phyloP scores from a whole-genome alignment of 1,284 basidiomycete species.

The Anthracocystis setariae region DNA sequence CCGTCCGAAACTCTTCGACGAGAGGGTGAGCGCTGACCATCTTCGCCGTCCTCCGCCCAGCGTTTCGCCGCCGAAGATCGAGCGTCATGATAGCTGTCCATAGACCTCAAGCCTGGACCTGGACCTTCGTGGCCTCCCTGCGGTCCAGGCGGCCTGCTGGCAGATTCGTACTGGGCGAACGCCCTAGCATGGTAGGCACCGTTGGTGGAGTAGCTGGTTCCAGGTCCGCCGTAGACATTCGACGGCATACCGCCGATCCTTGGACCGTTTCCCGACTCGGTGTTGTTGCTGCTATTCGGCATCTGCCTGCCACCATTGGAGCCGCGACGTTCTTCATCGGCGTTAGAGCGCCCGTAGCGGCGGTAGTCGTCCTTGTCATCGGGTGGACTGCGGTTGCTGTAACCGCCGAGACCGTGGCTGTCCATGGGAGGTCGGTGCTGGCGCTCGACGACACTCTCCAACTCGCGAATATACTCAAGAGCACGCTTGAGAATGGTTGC shows the following conservation, averaged over 20 bases:
- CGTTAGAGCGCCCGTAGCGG: constrained; percentile 36
- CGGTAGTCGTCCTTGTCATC: constrained; percentile 40
- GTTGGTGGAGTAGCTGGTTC: constrained; percentile 1
- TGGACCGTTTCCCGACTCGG: constrained; percentile 18
- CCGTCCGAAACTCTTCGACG: constrained; percentile 31
- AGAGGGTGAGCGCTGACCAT: constrained; percentile 21
- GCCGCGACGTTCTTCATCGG: constrained; percentile 27
- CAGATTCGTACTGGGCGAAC: constrained; percentile 12
- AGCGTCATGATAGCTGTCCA: constrained; percentile 6
- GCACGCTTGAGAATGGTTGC: constrained; percentile 50
- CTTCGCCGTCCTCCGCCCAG: constrained; percentile 31
- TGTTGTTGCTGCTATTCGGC: constrained; percentile 19
- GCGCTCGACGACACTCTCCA: constrained; percentile 42
- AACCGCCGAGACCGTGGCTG: constrained; percentile 16
- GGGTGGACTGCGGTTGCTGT: constrained; percentile 41
- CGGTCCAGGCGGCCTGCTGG: constrained; percentile 3
- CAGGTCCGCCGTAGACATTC: constrained; percentile 16
- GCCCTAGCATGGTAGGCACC: constrained; percentile 3
- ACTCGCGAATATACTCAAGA: constrained; percentile 48
- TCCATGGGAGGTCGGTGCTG: constrained; percentile 27
- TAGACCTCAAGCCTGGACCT: background rate
- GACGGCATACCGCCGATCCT: constrained; percentile 33
- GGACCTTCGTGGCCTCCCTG: background rate
- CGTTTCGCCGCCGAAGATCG: constrained; percentile 15
- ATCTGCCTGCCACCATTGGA: constrained; percentile 12